Percentiles rank a stretch among this genome's conserved stretches.
phyloP scores from a whole-genome alignment of 75 land plant genomes.

The Cupressus sempervirens region DNA sequence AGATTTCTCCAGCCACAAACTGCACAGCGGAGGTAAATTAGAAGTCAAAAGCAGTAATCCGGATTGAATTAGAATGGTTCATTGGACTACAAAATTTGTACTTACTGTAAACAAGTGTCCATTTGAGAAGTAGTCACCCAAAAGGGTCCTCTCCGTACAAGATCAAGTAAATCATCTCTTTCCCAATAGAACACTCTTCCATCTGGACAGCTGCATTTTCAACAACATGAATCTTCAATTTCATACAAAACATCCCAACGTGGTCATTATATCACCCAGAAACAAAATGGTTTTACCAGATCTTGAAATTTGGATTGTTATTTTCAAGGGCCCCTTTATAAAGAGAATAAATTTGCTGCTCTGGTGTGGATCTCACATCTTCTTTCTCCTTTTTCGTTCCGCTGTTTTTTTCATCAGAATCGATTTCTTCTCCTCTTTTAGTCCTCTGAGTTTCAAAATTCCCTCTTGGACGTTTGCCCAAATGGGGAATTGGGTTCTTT shows the following conservation, averaged over 20 bases:
- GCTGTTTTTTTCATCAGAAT: too few species aligned
- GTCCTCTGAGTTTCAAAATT: too few species aligned
- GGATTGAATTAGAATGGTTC: too few species aligned
- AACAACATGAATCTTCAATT: too few species aligned
- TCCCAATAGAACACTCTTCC: neutral
- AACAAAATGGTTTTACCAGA: neutral
- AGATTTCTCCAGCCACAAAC: neutral
- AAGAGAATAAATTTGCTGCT: too few species aligned
- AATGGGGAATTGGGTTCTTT: too few species aligned
- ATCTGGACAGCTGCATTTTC: neutral
- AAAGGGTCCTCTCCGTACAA: neutral
- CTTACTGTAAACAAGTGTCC: neutral
- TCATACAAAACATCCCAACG: neutral
- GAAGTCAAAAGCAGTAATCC: too few species aligned
- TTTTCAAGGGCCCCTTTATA: neutral
- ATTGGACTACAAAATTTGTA: too few species aligned
- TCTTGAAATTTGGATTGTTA: neutral
- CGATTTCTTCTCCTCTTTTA: neutral
- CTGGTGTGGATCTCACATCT: too few species aligned
- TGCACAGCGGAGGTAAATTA: neutral
- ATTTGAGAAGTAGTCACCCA: neutral
- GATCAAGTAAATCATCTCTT: neutral
- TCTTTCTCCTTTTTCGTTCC: too few species aligned
- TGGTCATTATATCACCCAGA: neutral
- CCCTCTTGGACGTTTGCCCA: neutral